Evolutionary conservation across 1,284 basidiomycete species (phyloP).

Genomic region (Malassezia dermatis): DNA sequence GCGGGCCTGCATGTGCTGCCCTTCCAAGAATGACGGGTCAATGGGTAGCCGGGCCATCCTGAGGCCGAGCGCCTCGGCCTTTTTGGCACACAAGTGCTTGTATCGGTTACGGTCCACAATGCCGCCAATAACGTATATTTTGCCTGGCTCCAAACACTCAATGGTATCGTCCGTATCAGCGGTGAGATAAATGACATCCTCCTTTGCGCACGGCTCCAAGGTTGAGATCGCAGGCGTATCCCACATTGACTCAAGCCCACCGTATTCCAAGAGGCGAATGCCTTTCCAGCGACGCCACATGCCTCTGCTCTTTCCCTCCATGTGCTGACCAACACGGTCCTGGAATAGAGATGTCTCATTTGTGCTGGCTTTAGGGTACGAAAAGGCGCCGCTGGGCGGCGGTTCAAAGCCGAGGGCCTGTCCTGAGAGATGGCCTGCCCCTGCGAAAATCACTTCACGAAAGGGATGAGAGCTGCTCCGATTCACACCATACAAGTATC

Average conservation of each 20-base stretch:
- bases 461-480: conserved; percentile 64
- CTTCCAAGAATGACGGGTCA: conserved; percentile 10
- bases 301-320: conserved; percentile 64
- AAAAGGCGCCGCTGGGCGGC: conserved; percentile 3
- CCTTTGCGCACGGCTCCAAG: conserved; percentile 4
- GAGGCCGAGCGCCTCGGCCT: conserved; percentile 65
- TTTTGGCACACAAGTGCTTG: conserved; percentile 75
- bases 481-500: conserved; percentile 78
- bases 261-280: conserved; percentile 68
- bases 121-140: conserved; percentile 90
- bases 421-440: conserved; percentile 50
- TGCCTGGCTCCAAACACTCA: conserved; percentile 64
- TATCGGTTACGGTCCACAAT: conserved; percentile 93
- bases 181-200: conserved; percentile 66
- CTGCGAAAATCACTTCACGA: conserved; percentile 63
- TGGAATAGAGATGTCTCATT: conserved; percentile 43
- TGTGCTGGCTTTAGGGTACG: conserved; percentile 2
- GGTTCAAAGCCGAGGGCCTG: conserved; percentile 5
- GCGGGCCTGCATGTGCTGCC: conserved; percentile 59
- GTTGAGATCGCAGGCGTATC: not conserved
- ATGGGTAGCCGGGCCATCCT: conserved; percentile 85
- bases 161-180: conserved; percentile 85
- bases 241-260: conserved; percentile 27
- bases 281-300: conserved; percentile 68
- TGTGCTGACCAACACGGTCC: conserved; percentile 59